Evolutionary conservation across 2,329 filamentous ascomycete species (phyloP).

Genomic region (Zarea fungicola): DNA sequence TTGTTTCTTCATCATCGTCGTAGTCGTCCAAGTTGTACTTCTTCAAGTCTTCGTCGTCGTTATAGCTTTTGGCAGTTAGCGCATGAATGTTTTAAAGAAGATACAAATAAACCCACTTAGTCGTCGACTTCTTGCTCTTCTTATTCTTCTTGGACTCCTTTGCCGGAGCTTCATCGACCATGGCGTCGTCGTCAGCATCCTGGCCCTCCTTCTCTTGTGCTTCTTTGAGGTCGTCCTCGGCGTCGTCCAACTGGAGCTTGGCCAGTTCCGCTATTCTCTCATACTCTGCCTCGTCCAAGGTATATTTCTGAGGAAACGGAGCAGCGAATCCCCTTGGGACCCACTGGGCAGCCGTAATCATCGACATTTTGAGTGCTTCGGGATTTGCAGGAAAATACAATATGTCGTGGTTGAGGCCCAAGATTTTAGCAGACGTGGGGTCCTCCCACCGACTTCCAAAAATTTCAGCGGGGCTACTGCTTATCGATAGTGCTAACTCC

Average conservation of each 20-base stretch:
- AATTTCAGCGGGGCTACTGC: conserved; percentile 14
- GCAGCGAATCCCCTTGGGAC: conserved; percentile 72
- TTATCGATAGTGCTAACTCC: conserved; percentile 12
- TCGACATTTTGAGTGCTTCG: conserved; percentile 49
- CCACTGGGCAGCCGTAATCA: conserved; percentile 74
- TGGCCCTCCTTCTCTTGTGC: conserved; percentile 47
- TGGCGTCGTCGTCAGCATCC: conserved; percentile 28
- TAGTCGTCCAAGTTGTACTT: conserved; percentile 97
- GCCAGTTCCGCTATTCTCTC: conserved; percentile 69
- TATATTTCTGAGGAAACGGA: conserved; percentile 69
- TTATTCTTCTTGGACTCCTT: conserved; percentile 21
- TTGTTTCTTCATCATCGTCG: conserved; percentile 63
- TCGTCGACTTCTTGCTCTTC: conserved; percentile 28
- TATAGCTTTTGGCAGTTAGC: conserved; percentile 32
- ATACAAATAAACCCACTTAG: conserved; percentile 28
- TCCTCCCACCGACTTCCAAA: conserved; percentile 8
- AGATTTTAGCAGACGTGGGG: conserved; percentile 12
- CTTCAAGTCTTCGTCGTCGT: conserved; percentile 81
- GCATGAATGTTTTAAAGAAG: background rate
- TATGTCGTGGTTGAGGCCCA: conserved; percentile 5
- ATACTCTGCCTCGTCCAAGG: conserved; percentile 70
- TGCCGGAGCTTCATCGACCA: conserved; percentile 29
- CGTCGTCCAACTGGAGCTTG: conserved; percentile 81
- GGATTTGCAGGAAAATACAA: conserved; percentile 17
- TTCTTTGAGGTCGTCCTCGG: conserved; percentile 75